These are phyloP conservation scores for Xylaria grammica DNA, from an alignment of 495 filamentous ascomycete genomes.

Conservation along the genomic window DNA sequence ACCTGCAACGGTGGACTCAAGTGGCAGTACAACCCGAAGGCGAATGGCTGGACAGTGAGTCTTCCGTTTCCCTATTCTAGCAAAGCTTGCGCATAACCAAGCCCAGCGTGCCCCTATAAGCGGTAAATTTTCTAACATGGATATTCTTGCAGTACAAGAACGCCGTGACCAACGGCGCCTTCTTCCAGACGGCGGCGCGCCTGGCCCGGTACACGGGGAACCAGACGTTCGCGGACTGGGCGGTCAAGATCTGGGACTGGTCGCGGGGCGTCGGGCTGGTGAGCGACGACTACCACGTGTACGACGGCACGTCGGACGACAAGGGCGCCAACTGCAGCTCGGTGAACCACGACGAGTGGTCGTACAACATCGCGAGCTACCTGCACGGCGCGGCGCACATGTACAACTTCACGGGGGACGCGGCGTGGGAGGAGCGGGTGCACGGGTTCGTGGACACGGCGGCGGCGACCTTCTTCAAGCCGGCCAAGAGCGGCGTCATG, in stretches of 20 bases:
- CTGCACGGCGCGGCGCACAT: constrained; percentile 77
- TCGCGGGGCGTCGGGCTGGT: constrained; percentile 65
- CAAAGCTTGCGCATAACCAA: too few relatives aligned
- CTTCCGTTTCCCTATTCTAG: neutral
- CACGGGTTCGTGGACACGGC: constrained; percentile 61
- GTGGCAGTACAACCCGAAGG: constrained; percentile 83
- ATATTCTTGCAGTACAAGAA: constrained; percentile 64
- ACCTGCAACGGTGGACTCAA: constrained; percentile 78
- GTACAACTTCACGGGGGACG: constrained; percentile 68
- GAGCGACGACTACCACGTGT: constrained; percentile 63
- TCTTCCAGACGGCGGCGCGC: constrained; percentile 79
- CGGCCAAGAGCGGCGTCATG: constrained; percentile 60
- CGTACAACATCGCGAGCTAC: constrained; percentile 76
- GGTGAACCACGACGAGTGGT: constrained; percentile 70
- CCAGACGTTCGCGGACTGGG: constrained; percentile 76
- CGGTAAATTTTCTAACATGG: neutral
- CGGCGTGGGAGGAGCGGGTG: constrained; percentile 64
- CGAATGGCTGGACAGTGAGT: constrained; percentile 68
- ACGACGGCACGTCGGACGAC: constrained; percentile 69
- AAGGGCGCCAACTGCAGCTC: constrained; percentile 63
- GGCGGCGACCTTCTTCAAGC: constrained; percentile 60
- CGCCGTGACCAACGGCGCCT: constrained; percentile 74
- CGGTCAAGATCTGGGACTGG: constrained; percentile 74
- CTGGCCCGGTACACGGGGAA: constrained; percentile 80
- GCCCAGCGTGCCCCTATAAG: neutral